phyloP scores from a whole-genome alignment of 2,329 filamentous ascomycete species.

The Exophiala mesophila region DNA sequence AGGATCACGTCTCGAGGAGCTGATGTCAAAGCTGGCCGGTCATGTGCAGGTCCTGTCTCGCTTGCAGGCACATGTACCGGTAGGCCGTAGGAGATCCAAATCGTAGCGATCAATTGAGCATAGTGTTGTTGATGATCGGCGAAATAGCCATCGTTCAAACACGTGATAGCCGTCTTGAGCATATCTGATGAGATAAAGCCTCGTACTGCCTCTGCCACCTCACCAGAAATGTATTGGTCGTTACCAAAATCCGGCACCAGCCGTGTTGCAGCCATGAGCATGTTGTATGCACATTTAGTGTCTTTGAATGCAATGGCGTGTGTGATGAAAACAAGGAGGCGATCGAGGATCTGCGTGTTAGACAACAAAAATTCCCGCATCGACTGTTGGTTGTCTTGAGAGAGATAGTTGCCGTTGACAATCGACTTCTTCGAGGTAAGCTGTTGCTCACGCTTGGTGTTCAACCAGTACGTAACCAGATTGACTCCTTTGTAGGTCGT shows the following conservation, averaged over 20 bases:
- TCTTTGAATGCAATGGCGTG: constrained; percentile 88
- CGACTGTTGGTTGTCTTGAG: constrained; percentile 32
- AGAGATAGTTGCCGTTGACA: constrained; percentile 23
- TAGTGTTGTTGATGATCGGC: constrained; percentile 93
- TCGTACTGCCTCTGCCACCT: constrained; percentile 64
- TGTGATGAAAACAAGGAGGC: constrained; percentile 84
- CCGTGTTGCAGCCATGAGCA: constrained; percentile 78
- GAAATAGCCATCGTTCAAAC: constrained; percentile 91
- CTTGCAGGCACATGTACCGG: constrained; percentile 22
- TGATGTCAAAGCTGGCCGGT: constrained; percentile 48
- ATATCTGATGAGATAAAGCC: constrained; percentile 89
- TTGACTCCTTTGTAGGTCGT: constrained; percentile 88
- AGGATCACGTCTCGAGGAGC: constrained; percentile 74
- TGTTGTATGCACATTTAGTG: constrained; percentile 78
- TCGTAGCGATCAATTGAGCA: constrained; percentile 78
- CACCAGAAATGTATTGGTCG: constrained; percentile 30
- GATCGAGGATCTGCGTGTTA: constrained; percentile 73
- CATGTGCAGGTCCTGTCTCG: constrained; percentile 17
- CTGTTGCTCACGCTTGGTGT: constrained; percentile 63
- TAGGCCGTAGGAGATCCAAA: constrained; percentile 68
- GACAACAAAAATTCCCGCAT: constrained; percentile 80
- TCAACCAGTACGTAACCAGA: constrained; percentile 84
- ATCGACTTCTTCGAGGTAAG: constrained; percentile 23
- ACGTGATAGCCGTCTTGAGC: constrained; percentile 82
- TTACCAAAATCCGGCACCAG: constrained; percentile 70